A percentile compares a stretch with the other conserved stretches of the same genome.
phyloP scores from a whole-genome alignment of 106 monocot species.

The Dioscorea dumetorum region DNA sequence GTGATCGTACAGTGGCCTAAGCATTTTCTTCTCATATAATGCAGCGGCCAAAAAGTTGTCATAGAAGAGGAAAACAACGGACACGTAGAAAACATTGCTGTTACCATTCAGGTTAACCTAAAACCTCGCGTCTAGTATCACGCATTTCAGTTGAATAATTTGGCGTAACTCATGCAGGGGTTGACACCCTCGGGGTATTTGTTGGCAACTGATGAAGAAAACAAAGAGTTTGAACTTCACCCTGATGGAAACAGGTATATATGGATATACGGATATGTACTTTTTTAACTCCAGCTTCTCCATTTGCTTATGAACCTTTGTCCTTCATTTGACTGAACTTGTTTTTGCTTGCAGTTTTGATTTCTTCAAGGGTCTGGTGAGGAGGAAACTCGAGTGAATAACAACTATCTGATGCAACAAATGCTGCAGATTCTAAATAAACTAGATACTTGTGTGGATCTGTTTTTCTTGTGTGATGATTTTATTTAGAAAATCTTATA shows the following conservation, averaged over 20 bases:
- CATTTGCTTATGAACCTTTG: not conserved
- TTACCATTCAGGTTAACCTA: slow-evolving; percentile 60
- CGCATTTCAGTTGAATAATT: slow-evolving; percentile 1
- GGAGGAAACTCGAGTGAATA: slow-evolving; percentile 34
- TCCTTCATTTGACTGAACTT: not conserved
- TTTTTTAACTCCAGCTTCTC: not conserved
- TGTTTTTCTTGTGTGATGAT: no score
- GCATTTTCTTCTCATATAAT: not conserved
- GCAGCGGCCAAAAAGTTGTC: slow-evolving; percentile 76
- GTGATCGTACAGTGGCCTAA: no score
- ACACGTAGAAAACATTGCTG: slow-evolving; percentile 21
- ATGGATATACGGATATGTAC: no score
- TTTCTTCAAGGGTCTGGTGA: slow-evolving; percentile 54
- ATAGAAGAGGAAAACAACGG: slow-evolving; percentile 60
- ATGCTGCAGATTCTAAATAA: no score
- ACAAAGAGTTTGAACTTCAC: slow-evolving; percentile 57
- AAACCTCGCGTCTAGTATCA: not conserved
- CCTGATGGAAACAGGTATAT: slow-evolving; percentile 81
- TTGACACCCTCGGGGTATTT: slow-evolving; percentile 72
- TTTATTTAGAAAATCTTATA: no score
- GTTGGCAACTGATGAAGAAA: slow-evolving; percentile 53
- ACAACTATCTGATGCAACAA: no score
- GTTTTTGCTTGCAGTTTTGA: slow-evolving; percentile 35
- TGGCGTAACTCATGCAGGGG: slow-evolving; percentile 38
- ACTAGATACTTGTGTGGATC: no score